phyloP scores from a whole-genome alignment of 2,329 filamentous ascomycete genomes.

The Hypoxylon sp. region DNA sequence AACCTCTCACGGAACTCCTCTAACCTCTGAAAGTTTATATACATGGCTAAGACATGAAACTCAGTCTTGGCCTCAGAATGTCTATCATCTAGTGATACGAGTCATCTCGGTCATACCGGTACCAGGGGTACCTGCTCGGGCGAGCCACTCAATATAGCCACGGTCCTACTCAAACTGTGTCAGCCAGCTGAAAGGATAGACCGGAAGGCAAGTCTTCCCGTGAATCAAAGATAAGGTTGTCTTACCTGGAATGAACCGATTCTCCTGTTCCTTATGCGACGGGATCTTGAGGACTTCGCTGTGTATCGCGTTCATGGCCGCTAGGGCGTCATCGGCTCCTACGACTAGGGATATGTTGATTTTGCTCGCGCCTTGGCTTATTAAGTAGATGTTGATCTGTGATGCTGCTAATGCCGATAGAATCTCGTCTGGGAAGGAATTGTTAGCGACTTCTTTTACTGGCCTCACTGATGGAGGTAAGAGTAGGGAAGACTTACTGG shows the following conservation, averaged over 20 bases:
- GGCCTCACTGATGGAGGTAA: neutral
- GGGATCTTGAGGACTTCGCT: conserved; percentile 53
- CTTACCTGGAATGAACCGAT: conserved; percentile 51
- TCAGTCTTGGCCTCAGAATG: conserved; percentile 14
- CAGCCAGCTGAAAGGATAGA: conserved; percentile 11
- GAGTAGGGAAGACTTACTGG: conserved; percentile 45
- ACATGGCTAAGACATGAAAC: conserved; percentile 11
- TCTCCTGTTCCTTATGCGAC: conserved; percentile 48
- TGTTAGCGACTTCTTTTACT: conserved; percentile 16
- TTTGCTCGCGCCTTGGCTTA: conserved; percentile 53
- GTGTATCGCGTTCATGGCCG: conserved; percentile 53
- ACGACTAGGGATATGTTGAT: conserved; percentile 54
- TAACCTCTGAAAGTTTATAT: conserved; percentile 2
- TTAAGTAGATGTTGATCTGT: conserved; percentile 51
- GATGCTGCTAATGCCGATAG: conserved; percentile 49
- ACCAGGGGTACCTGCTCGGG: conserved; percentile 19
- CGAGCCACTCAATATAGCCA: conserved; percentile 49
- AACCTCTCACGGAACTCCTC: conserved; percentile 12
- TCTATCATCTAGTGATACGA: conserved; percentile 35
- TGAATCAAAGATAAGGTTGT: neutral
- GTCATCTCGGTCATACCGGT: conserved; percentile 11
- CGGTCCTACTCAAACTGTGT: conserved; percentile 44
- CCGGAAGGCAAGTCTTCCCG: conserved; percentile 16
- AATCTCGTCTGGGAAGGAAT: conserved; percentile 46
- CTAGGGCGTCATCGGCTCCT: conserved; percentile 48